Evolutionary conservation across 2,329 filamentous ascomycete species (phyloP), one percentile per base, ranked within the genome.

Genomic region (Arthrobotrys megalospora): DNA sequence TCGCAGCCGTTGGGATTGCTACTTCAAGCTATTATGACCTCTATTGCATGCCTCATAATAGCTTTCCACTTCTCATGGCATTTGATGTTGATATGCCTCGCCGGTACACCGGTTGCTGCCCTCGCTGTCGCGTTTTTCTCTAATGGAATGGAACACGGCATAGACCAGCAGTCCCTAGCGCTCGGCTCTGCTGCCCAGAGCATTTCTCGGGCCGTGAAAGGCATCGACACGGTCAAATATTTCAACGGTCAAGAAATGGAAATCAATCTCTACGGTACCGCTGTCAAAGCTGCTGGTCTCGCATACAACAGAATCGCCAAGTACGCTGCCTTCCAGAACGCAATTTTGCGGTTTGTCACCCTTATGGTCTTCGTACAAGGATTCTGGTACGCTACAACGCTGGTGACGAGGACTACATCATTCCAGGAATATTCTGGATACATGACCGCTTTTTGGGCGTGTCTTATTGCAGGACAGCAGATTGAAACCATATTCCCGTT

Each of bases 151-250:
- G 67, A 78, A 34, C 28, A 63, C 1, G 52, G 67, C 16, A 78
- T 78, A n/a, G 67, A 66, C 16, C 38, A 72, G 19, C 75, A 78
- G 38, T 78, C 75, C 0, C 24, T 78, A 28, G 75, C 75, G 2
- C 53, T 78, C 6, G 75, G 75, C 8, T 85, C 87, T 58, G 93
- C 93, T 0, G 91, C 93, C 0, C 95, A 93, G 82, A 86, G 90
- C 69, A 88, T 78, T 8, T 90, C 0, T 90, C 89, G 8, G 91
- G 90, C 93, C 0, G 88, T 96, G 8, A 86, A 87, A 0, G 90
- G 89, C 1, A 95, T 97, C 45, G 93, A 97, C 78, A 89, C 92
- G 0, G 93, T 98, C 82, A 97, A 97, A 83, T 91, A 90, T 65
- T 94, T 92, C 85, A 94, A 95, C 81, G 93, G 91, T 0, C 89